Conservation (phyloP, 179 eudicot species). For the Patellifolia procumbens region DNA sequence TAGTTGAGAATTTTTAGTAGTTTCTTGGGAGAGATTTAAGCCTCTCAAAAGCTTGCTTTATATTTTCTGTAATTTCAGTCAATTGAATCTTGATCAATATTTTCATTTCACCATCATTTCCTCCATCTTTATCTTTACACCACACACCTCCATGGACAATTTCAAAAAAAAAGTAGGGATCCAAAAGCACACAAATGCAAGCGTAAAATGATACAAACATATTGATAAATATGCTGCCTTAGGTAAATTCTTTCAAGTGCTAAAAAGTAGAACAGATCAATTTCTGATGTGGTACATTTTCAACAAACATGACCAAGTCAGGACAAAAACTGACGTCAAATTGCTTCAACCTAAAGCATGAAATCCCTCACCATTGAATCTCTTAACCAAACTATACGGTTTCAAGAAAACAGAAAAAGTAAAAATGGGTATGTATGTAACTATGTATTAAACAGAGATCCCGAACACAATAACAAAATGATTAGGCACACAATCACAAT, state of each 20-base stretch:
- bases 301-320: background rate
- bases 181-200: too few relatives aligned
- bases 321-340: background rate
- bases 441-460: background rate
- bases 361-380: background rate
- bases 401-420: background rate
- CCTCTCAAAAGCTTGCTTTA: too few relatives aligned
- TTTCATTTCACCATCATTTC: too few relatives aligned
- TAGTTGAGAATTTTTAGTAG: too few relatives aligned
- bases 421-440: background rate
- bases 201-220: too few relatives aligned
- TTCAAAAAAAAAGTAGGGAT: too few relatives aligned
- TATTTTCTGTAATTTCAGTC: too few relatives aligned
- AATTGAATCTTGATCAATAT: too few relatives aligned
- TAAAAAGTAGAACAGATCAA: background rate
- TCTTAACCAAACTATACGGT: background rate
- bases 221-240: background rate
- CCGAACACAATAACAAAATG: background rate
- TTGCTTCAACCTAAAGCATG: background rate
- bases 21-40: too few relatives aligned
- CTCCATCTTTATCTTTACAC: too few relatives aligned
- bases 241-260: background rate
- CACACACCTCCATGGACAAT: too few relatives aligned
- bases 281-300: background rate
- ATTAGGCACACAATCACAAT: constrained; percentile 4